These are phyloP conservation scores for Odontarrhena argentea DNA, from an alignment of 345 rosid genomes.

Conservation along the genomic window DNA sequence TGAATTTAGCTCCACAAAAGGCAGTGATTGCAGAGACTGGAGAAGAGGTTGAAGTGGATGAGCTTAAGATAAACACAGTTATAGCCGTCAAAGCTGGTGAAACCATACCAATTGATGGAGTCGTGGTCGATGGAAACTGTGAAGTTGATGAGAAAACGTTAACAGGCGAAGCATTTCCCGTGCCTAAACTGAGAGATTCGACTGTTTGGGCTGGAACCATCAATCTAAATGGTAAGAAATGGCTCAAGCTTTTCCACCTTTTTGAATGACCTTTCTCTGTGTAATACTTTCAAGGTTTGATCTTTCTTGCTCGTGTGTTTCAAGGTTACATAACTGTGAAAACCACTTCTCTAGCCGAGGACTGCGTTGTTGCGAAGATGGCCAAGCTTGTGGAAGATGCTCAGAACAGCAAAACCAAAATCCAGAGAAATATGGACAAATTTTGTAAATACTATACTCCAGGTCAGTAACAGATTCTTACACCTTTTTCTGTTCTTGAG, in stretches of 20 bases:
- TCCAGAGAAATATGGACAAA: conserved; percentile 74
- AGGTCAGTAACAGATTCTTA: conserved; percentile 45
- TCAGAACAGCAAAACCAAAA: conserved; percentile 73
- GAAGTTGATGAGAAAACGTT: conserved; percentile 92
- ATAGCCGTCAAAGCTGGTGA: conserved; percentile 88
- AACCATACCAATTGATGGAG: conserved; percentile 85
- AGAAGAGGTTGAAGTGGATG: conserved; percentile 70
- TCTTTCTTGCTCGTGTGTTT: neutral
- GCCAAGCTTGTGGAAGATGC: conserved; percentile 94
- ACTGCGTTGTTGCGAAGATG: conserved; percentile 87
- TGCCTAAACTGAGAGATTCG: conserved; percentile 65
- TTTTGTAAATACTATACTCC: conserved; percentile 85
- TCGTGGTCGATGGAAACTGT: conserved; percentile 79
- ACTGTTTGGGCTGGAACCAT: conserved; percentile 93
- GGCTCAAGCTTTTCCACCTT: neutral
- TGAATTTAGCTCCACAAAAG: conserved; percentile 78
- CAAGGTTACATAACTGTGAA: conserved; percentile 73
- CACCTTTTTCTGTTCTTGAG: neutral
- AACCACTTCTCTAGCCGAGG: conserved; percentile 82
- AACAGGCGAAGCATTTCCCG: conserved; percentile 91
- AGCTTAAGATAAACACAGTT: conserved; percentile 66
- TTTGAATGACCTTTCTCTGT: neutral
- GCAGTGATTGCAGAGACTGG: conserved; percentile 86
- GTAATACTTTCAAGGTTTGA: conserved; percentile 9
- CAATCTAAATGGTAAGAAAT: conserved; percentile 65